phyloP scores from a whole-genome alignment of 2,329 filamentous ascomycete species.

The Tolypocladium guangdongense region DNA sequence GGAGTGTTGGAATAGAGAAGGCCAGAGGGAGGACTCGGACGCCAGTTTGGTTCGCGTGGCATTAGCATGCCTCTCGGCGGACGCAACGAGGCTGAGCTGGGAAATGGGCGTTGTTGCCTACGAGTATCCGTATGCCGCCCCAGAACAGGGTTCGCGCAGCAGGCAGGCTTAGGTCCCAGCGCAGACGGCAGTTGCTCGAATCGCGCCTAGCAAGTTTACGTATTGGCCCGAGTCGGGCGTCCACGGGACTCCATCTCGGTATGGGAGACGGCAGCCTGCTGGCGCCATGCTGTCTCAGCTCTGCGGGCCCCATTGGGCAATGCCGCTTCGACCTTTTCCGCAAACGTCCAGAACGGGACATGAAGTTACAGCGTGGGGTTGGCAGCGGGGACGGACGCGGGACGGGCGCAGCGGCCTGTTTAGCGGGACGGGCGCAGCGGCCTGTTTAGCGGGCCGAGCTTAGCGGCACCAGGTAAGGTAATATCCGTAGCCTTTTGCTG shows the following conservation, averaged over 20 bases:
- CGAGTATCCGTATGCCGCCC: no score
- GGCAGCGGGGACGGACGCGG: not conserved
- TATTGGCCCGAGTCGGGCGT: no score
- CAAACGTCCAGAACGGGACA: not conserved
- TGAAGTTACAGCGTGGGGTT: not conserved
- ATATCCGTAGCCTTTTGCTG: no score
- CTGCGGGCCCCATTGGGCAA: not conserved
- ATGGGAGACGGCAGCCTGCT: not conserved
- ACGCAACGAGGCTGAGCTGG: not conserved
- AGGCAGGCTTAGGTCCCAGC: not conserved
- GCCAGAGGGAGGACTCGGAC: not conserved
- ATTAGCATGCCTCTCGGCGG: no score
- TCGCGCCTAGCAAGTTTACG: no score
- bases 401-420: constrained; percentile 4
- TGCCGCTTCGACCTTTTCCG: not conserved
- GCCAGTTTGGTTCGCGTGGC: no score
- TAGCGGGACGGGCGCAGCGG: not conserved
- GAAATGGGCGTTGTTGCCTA: not conserved
- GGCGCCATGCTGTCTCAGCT: not conserved
- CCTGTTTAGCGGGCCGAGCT: not conserved
- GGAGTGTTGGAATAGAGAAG: not conserved
- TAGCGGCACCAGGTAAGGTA: no score
- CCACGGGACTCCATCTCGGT: not conserved
- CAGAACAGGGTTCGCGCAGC: not conserved
- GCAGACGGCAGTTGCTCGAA: not conserved